Base-by-base conservation (phyloP, 139 green algal species). In the Picochlorum sp. region DNA sequence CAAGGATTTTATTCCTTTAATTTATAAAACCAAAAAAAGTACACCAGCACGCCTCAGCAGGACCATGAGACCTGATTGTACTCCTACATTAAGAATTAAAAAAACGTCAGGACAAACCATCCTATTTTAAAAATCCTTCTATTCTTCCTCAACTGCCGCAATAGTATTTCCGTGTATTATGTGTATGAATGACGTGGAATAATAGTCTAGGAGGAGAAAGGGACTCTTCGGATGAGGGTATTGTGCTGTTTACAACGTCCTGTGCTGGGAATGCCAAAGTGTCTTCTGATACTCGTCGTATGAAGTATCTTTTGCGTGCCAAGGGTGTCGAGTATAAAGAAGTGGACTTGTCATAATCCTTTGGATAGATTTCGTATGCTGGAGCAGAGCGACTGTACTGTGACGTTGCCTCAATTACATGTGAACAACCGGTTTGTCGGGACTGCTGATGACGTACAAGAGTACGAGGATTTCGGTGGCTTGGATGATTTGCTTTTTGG, bases 381-480 rank as follows among this genome's bases (percentile, higher is more conserved):
- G 7, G 44, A 30, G 4, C 66, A 45, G 30, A 83, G 73, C 57
- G 55, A 75, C 30, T 61, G 62, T 20, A n/a, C 55, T 16, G 49
- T 8, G 0, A 57, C 23, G 6, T 61, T 88, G 10, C 82, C 82
- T 28, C 82, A 88, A 62, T 45, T 88, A 54, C 82, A 88, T 72
- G 69, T 83, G 23, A 72, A 83, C 56, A 74, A 72, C 55, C 67
- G 69, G 49, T 67, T 65, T 57, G 49, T 79, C 9, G 21, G 49
- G 10, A 30, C 11, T 26, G 60, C 45, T 5, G 52, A 71, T 32
- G 49, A 57, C 41, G 28, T 73, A 8, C 71, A 81, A 60, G 74
- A 81, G 44, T 45, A 75, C 20, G 74, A 81, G 37, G 74, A 81
- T 55, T 79, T 49, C 49, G 74, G 70, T 3, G 74, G 79, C 49